Conservation (phyloP, 257 asterid species). For the Nicotiana undulata region DNA sequence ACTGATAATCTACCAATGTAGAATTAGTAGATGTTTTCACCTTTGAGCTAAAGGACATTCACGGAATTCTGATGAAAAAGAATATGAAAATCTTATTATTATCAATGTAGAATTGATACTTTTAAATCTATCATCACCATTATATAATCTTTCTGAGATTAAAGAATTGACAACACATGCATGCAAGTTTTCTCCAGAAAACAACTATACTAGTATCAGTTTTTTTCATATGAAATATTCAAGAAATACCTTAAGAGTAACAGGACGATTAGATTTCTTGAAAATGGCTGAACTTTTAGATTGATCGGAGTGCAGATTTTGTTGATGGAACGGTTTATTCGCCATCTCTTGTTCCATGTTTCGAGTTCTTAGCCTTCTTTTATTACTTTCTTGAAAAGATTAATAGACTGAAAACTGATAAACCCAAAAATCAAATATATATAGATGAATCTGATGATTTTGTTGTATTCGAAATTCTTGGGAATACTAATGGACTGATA, state of each 20-base stretch:
- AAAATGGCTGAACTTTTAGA: slow-evolving; percentile 24
- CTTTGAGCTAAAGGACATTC: too few relatives aligned
- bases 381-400: not conserved
- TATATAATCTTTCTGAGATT: not conserved
- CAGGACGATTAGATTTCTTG: slow-evolving; percentile 34
- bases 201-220: not conserved
- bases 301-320: slow-evolving; percentile 12
- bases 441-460: not conserved
- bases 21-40: too few relatives aligned
- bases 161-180: not conserved
- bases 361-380: not conserved
- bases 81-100: too few relatives aligned
- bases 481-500: not conserved
- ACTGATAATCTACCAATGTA: too few relatives aligned
- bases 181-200: not conserved
- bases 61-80: too few relatives aligned
- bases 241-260: slow-evolving; percentile 40
- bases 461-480: not conserved
- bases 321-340: not conserved
- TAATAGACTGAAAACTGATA: too few relatives aligned
- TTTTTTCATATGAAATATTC: not conserved
- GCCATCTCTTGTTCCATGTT: slow-evolving; percentile 24
- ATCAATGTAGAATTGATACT: not conserved
- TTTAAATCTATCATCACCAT: not conserved
- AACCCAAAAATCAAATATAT: not conserved